Evolutionary conservation across 805 yeast genomes (phyloP).

Genomic region (Diddensiella transvaalensis): DNA sequence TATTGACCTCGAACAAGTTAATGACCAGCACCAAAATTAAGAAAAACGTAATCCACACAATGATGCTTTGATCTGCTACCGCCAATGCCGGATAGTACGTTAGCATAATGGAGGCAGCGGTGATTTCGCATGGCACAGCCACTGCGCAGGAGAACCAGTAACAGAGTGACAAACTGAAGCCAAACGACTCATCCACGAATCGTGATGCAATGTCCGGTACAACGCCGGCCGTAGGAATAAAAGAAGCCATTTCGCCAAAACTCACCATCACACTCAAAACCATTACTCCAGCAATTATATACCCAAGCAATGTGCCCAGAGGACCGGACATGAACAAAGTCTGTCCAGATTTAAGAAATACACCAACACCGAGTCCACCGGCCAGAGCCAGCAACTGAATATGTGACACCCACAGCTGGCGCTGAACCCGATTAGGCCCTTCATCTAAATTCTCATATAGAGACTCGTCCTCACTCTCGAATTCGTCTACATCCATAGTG

Average conservation of each 20-base stretch:
- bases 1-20: slow-evolving; percentile 64
- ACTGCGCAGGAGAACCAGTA: slow-evolving; percentile 71
- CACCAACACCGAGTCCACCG: slow-evolving; percentile 76
- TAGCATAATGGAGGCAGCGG: slow-evolving; percentile 74
- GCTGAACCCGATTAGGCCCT: slow-evolving; percentile 34
- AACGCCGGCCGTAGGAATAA: slow-evolving; percentile 76
- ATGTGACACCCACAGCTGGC: slow-evolving; percentile 62
- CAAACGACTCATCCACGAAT: slow-evolving; percentile 58
- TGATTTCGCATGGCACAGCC: slow-evolving; percentile 74
- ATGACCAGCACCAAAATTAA: slow-evolving; percentile 44
- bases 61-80: slow-evolving; percentile 47
- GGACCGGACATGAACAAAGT: slow-evolving; percentile 75
- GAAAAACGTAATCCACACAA: slow-evolving; percentile 66
- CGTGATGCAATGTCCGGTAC: slow-evolving; percentile 71
- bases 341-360: slow-evolving; percentile 66
- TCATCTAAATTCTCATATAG: slow-evolving; percentile 15
- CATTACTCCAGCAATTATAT: slow-evolving; percentile 57
- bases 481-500: slow-evolving; percentile 28
- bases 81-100: slow-evolving; percentile 58
- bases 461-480: slow-evolving; percentile 22
- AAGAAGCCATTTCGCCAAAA: slow-evolving; percentile 77
- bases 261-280: slow-evolving; percentile 68
- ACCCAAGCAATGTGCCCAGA: slow-evolving; percentile 68
- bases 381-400: slow-evolving; percentile 76
- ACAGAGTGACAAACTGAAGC: slow-evolving; percentile 64